A percentile compares a stretch with the other conserved stretches of the same genome.
Conservation (phyloP, 164 flowering plant species). For the Stephania yunnanensis region DNA sequence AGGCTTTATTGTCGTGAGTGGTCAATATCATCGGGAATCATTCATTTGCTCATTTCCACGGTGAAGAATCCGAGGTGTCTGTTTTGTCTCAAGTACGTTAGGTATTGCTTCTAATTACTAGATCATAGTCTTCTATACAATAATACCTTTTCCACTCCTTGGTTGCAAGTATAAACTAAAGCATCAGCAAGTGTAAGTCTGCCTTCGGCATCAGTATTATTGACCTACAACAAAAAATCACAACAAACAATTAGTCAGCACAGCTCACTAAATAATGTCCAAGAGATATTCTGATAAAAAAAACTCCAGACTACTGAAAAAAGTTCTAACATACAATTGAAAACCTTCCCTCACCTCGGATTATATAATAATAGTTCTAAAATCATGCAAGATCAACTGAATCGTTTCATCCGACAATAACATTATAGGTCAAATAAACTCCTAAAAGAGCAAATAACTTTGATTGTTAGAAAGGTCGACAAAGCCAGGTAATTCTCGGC, state of each 20-base stretch:
- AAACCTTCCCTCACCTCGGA: background rate
- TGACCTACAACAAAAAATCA: conserved; percentile 46
- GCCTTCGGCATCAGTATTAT: conserved; percentile 97
- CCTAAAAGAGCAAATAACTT: background rate
- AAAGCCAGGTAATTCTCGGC: background rate
- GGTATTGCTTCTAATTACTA: background rate
- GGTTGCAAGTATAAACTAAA: conserved; percentile 90
- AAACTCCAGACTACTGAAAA: too few species aligned
- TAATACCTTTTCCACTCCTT: conserved; percentile 90
- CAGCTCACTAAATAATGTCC: background rate
- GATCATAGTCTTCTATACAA: background rate
- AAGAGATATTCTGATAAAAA: background rate
- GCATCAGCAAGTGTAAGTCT: conserved; percentile 98
- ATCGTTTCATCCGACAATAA: background rate
- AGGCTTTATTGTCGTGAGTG: too few species aligned
- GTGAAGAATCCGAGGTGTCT: too few species aligned
- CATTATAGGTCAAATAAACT: too few species aligned
- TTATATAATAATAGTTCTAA: background rate
- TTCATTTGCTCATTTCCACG: too few species aligned
- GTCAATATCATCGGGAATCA: too few species aligned
- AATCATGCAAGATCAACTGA: background rate
- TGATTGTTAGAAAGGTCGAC: background rate
- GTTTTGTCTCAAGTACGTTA: too few species aligned
- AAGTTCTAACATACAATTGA: background rate
- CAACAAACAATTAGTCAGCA: conserved; percentile 5